A percentile compares a stretch with the other conserved stretches of the same genome.
These are phyloP conservation scores for Candida stauntonica DNA, from an alignment of 805 yeast species.

Conservation along the genomic window DNA sequence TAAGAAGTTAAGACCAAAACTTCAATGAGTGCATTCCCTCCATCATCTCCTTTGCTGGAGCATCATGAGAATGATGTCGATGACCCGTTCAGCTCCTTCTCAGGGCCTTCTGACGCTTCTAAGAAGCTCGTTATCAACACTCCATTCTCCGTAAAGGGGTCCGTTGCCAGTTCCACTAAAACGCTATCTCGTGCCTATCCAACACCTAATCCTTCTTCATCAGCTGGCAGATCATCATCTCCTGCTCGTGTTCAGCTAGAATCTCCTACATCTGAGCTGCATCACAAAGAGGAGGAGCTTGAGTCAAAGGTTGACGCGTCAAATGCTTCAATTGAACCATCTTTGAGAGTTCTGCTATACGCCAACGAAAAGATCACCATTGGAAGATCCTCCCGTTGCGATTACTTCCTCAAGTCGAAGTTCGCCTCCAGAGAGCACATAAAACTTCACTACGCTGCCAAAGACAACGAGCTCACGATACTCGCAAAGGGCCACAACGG, in stretches of 20 bases:
- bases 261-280: conserved; percentile 3
- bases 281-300: conserved; percentile 2
- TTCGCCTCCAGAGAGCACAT: conserved; percentile 68
- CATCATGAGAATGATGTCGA: conserved; percentile 11
- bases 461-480: conserved; percentile 41
- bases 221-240: conserved; percentile 39
- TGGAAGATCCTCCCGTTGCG: conserved; percentile 62
- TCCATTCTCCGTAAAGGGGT: conserved; percentile 22
- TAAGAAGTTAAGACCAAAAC: not conserved
- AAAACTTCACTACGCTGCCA: conserved; percentile 40
- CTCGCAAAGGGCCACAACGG: conserved; percentile 86
- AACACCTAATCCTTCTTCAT: conserved; percentile 70
- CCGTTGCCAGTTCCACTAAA: no score
- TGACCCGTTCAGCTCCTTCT: conserved; percentile 20
- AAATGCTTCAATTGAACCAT: conserved; percentile 1
- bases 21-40: conserved; percentile 28
- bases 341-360: conserved; percentile 19
- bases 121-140: conserved; percentile 22
- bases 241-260: conserved; percentile 22
- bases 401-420: conserved; percentile 43
- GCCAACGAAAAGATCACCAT: conserved; percentile 19
- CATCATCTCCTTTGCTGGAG: conserved; percentile 35
- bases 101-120: conserved; percentile 5
- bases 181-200: no score
- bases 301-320: conserved; percentile 4